Base-by-base conservation (phyloP, 306 rosid genomes). In the Fagus sylvatica region DNA sequence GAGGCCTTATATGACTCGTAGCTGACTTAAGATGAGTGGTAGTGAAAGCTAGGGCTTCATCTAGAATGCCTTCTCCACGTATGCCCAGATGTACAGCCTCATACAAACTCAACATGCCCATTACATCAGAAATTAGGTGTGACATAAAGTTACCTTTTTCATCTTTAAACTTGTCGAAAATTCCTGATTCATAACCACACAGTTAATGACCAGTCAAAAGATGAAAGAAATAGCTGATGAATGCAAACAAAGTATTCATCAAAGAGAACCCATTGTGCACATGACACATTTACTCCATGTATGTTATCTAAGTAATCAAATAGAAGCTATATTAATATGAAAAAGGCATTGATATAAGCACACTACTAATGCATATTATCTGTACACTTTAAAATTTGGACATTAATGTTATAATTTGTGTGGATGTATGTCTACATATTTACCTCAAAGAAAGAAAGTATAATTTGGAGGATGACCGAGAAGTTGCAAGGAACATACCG, bases 1-100 rank as follows among this genome's bases (percentile, higher is more conserved):
- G 53, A 49, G 65, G 76, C 22, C 74, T 73, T 16, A 48, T 48
- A 2, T 60, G 36, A 0, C 12, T 70, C 2, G 41, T 22, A 3
- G 56, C 4, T 48, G 74, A 42, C 60, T 76, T 16, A 30, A 87
- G 84, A 17, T 83, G 79, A 56, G 79, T 68, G 48, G 81, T 82
- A 2, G 83, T 74, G 49, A 85, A 78, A 30, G 64, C 11, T 6
- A 74, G 56, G 2, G 87, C 80, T 10, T 66, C 83, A 1, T 85
- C 88, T 1, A 81, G 60, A 3, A 75, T 19, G 0, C 46, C 69
- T 60, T 81, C 84, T 61, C 74, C 77, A 48, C 19, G 77, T 0
- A 68, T n/a, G 4, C 77, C 54, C 40, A 81, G 57, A 13, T 69
- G 70, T 68, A 80, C 28, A 49, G 84, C 84, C 59, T 80, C 84